A percentile compares a stretch with the other conserved stretches of the same genome.
These are phyloP conservation scores for Pleurotus cornucopiae DNA, from an alignment of 768 basidiomycete genomes.

Conservation along the genomic window DNA sequence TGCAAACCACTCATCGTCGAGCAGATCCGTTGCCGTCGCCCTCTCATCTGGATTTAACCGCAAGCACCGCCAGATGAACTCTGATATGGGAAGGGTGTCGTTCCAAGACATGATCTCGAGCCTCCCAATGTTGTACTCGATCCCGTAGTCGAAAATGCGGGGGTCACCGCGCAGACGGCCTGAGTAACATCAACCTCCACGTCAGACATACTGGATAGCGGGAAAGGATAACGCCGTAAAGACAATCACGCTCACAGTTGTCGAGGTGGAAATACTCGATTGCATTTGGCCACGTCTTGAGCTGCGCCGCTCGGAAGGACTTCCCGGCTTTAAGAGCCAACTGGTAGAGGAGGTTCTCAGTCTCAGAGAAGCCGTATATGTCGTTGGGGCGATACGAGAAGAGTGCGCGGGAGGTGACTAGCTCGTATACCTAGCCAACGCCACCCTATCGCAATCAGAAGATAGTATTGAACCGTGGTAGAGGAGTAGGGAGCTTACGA, in stretches of 20 bases:
- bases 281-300: neutral
- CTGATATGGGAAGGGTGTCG: slow-evolving; percentile 12
- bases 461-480: too few species aligned
- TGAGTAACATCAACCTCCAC: slow-evolving; percentile 12
- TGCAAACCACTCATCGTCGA: slow-evolving; percentile 13
- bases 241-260: neutral
- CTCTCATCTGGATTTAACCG: slow-evolving; percentile 19
- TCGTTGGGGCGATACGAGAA: neutral
- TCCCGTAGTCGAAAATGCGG: neutral
- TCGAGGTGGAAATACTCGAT: neutral
- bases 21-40: slow-evolving; percentile 18
- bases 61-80: slow-evolving; percentile 18
- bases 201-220: slow-evolving; percentile 10
- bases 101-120: slow-evolving; percentile 11
- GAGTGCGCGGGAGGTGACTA: neutral
- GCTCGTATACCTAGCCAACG: slow-evolving; percentile 9
- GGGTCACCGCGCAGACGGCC: slow-evolving; percentile 10
- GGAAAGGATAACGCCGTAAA: neutral
- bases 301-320: neutral
- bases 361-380: neutral
- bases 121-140: slow-evolving; percentile 8
- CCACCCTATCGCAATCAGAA: slow-evolving; percentile 5
- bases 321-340: neutral
- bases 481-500: slow-evolving; percentile 14
- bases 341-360: neutral